Base-by-base conservation (phyloP, 768 basidiomycete genomes). In the Crassisporium funariophilum region DNA sequence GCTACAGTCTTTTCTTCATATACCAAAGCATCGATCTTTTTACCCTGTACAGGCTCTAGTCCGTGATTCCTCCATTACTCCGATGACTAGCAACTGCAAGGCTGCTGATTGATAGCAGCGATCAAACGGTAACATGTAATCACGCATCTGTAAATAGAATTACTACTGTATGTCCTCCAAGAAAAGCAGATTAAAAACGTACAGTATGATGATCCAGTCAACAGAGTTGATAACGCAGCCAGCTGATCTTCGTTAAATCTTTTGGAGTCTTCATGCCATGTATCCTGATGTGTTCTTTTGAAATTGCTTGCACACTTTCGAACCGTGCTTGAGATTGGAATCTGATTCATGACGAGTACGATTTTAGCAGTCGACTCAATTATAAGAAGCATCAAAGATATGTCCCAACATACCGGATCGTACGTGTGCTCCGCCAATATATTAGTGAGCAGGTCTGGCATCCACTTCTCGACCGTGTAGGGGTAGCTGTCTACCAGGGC, bases 401-500 rank as follows among this genome's bases (percentile, higher is more conserved):
- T 16, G 49, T 21, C 27, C 44, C 39, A 48, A 54, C 77, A 49
- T 52, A 86, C 84, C 10, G 93, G 94, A 60, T 94, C 91, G 50
- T 93, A 89, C 1, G 87, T 85, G 63, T 92, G 88, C 56, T 89
- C 86, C 8, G 84, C 85, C 45, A 94, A 73, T 15, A 89, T 78
- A 49, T 79, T 84, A 29, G 88, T 86, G 51, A 95, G 69, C 35
- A 97, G 76, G 37, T 84, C 82, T 0, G 94, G 91, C 80, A 95
- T 85, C 88, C 94, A 98, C 52, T 84, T 83, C 59, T 95, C 95
- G 11, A 98, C 87, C 2, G 93, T 94, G 68, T 97, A 97, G 0
- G 95, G 95, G 63, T 89, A 95, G 47, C 93, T 95, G 57, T 95
- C 91, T 24, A 98, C 82, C 23, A 98, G 72, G 4, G 95, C 91